Conservation (phyloP, 768 basidiomycete species). For the Lepiota venenata region DNA sequence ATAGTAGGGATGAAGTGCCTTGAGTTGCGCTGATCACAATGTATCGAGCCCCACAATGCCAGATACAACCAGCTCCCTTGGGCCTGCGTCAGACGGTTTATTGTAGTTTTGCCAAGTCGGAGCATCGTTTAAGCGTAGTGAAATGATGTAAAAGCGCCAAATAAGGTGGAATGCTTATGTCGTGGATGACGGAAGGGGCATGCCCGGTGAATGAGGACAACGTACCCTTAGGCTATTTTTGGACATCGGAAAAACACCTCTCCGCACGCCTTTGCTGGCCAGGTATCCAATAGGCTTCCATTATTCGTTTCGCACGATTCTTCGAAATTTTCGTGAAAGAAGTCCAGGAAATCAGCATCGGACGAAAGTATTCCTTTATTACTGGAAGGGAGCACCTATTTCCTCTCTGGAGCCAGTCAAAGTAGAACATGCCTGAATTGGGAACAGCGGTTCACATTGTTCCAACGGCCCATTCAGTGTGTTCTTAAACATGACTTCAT, state of each 20-base stretch:
- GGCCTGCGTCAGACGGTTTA: too few relatives aligned
- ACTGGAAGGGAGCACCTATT: too few relatives aligned
- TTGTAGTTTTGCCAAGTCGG: too few relatives aligned
- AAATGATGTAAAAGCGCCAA: not conserved
- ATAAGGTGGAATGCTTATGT: not conserved
- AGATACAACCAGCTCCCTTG: too few relatives aligned
- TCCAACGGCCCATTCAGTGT: not conserved
- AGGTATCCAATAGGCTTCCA: too few relatives aligned
- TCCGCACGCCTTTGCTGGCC: not conserved
- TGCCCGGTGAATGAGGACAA: not conserved
- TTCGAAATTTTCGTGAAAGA: too few relatives aligned
- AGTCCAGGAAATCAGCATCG: too few relatives aligned
- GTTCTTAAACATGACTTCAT: not conserved
- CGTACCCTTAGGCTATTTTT: not conserved
- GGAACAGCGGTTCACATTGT: not conserved
- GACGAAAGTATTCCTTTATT: too few relatives aligned
- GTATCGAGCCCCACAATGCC: too few relatives aligned
- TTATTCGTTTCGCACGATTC: too few relatives aligned
- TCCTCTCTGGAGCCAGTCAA: not conserved
- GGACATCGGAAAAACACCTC: not conserved
- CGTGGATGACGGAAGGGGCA: not conserved
- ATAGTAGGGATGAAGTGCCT: too few relatives aligned
- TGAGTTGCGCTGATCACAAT: too few relatives aligned
- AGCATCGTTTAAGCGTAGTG: not conserved
- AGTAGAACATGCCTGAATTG: not conserved